These are phyloP conservation scores for Conidiobolus coronatus DNA, from an alignment of 371 early-diverging fungal genomes.

Conservation along the genomic window DNA sequence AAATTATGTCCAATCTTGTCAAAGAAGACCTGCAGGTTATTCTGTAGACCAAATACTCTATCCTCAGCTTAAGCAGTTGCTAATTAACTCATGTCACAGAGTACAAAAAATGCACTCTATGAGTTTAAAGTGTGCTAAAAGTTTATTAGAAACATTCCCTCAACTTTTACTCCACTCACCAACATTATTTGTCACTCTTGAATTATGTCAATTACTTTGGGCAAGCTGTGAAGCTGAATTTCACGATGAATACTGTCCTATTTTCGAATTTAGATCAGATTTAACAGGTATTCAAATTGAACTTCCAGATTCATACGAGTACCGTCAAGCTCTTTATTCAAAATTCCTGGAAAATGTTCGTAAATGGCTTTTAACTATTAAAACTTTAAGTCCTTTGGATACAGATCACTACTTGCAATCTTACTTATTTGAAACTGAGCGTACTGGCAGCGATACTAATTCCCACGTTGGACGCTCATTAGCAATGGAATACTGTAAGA, in stretches of 20 bases:
- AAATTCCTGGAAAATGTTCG: conserved; percentile 31
- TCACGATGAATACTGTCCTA: conserved; percentile 53
- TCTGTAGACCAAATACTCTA: conserved; percentile 19
- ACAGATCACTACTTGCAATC: conserved; percentile 19
- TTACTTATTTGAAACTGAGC: conserved; percentile 4
- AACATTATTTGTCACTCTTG: conserved; percentile 32
- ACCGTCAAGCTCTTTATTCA: conserved; percentile 41
- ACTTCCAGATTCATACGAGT: conserved; percentile 48
- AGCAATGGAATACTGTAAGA: conserved; percentile 2
- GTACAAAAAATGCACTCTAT: conserved; percentile 33
- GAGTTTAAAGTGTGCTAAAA: conserved; percentile 25
- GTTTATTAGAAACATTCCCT: conserved; percentile 32
- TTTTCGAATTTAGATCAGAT: conserved; percentile 39
- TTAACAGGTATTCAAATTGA: conserved; percentile 39
- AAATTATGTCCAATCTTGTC: conserved; percentile 13
- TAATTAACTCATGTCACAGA: conserved; percentile 40
- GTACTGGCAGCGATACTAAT: conserved; percentile 1
- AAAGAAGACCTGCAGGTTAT: conserved; percentile 20
- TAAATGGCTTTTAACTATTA: conserved; percentile 39
- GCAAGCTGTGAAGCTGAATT: conserved; percentile 56
- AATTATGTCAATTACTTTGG: conserved; percentile 58
- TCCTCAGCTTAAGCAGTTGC: conserved; percentile 28
- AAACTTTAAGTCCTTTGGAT: conserved; percentile 24
- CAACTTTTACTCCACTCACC: conserved; percentile 44
- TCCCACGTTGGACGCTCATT: conserved; percentile 11